These are phyloP conservation scores for Kentomonas sorsogonicus DNA, from an alignment of 208 protist species.

Conservation along the genomic window DNA sequence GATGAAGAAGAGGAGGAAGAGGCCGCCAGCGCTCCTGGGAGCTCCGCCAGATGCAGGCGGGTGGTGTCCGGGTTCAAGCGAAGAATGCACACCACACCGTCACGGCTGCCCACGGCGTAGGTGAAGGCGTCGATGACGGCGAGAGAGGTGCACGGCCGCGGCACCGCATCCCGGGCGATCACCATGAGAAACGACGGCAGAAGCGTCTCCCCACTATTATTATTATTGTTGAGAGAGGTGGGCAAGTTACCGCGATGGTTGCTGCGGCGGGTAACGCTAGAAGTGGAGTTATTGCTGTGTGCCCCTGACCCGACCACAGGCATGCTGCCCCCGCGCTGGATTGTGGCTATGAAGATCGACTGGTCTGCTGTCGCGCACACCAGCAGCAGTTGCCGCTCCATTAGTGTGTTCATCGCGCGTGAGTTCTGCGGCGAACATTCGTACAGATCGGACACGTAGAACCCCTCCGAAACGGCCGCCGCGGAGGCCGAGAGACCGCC, in stretches of 20 bases:
- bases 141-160: conserved; percentile 52
- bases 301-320: background rate
- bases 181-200: conserved; percentile 58
- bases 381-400: conserved; percentile 60
- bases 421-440: conserved; percentile 30
- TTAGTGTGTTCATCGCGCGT: conserved; percentile 28
- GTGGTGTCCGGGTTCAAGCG: conserved; percentile 37
- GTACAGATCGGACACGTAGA: conserved; percentile 43
- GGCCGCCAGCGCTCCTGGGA: conserved; percentile 38
- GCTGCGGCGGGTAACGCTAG: too few relatives aligned
- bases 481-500: conserved; percentile 14
- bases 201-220: background rate
- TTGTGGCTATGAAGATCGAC: conserved; percentile 66
- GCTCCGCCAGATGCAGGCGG: conserved; percentile 58
- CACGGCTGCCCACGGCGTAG: conserved; percentile 60
- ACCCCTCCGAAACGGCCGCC: too few relatives aligned
- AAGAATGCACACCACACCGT: conserved; percentile 63
- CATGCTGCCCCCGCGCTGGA: conserved; percentile 47
- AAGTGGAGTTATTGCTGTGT: background rate
- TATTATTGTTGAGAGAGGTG: too few relatives aligned
- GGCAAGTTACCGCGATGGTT: too few relatives aligned
- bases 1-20: too few relatives aligned
- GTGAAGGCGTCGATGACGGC: conserved; percentile 66
- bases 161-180: conserved; percentile 57
- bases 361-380: conserved; percentile 59